A percentile compares a stretch with the other conserved stretches of the same genome.
phyloP scores from a whole-genome alignment of 768 basidiomycete species.

The Zangia roseola region DNA sequence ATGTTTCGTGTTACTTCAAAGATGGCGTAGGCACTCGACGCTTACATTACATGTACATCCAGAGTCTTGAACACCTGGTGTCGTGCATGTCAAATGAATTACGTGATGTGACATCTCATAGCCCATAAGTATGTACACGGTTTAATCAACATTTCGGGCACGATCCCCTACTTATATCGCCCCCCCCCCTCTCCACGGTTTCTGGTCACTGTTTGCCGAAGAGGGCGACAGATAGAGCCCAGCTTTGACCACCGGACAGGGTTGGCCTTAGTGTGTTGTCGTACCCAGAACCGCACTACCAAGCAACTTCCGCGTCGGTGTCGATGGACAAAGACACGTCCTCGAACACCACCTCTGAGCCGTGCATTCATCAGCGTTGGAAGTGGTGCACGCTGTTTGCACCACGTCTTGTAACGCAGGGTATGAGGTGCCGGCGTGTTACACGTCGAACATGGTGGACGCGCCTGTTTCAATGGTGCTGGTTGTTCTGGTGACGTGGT shows the following conservation, averaged over 20 bases:
- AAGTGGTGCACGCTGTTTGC: constrained; percentile 19
- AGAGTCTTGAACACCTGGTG: too few relatives aligned
- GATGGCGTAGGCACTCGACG: too few relatives aligned
- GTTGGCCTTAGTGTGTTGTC: neutral
- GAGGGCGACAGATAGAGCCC: neutral
- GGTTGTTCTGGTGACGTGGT: neutral
- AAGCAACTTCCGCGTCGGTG: neutral
- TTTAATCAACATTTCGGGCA: neutral
- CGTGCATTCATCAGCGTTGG: neutral
- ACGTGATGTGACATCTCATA: too few relatives aligned
- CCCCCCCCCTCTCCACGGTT: neutral
- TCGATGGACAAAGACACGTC: constrained; percentile 16
- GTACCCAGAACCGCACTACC: constrained; percentile 15
- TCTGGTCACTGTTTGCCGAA: neutral
- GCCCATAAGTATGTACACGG: too few relatives aligned
- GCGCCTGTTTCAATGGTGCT: neutral
- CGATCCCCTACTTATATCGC: too few relatives aligned
- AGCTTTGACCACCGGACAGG: constrained; percentile 9
- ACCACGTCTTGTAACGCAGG: constrained; percentile 3
- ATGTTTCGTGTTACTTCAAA: too few relatives aligned
- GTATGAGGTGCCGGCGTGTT: neutral
- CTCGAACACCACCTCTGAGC: neutral
- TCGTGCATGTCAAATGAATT: too few relatives aligned
- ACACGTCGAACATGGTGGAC: neutral
- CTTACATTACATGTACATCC: too few relatives aligned